Conservation (phyloP, 129 eudicot species). For the Helichrysum umbraculigerum region DNA sequence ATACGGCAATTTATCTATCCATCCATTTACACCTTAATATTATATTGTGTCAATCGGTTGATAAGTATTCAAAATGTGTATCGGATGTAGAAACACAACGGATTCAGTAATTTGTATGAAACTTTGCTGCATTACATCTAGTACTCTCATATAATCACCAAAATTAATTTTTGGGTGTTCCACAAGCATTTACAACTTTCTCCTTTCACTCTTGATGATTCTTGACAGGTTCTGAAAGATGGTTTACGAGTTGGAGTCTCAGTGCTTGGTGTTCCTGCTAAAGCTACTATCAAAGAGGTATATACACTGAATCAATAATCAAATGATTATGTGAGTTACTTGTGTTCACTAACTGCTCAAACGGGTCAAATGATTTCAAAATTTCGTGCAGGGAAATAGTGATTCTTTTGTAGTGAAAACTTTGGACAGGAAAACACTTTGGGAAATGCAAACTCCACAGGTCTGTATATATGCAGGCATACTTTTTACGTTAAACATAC, state of each 20-base stretch:
- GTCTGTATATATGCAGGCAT: conserved; percentile 31
- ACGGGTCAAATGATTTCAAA: background rate
- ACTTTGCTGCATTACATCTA: background rate
- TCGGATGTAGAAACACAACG: background rate
- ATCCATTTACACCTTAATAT: background rate
- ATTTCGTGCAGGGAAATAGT: conserved; percentile 63
- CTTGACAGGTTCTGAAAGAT: conserved; percentile 72
- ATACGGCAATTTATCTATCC: background rate
- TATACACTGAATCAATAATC: conserved; percentile 3
- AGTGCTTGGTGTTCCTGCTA: conserved; percentile 98
- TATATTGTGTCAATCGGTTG: background rate
- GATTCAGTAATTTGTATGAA: background rate
- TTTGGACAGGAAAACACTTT: conserved; percentile 87
- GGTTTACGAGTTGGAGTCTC: conserved; percentile 84
- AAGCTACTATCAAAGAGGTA: conserved; percentile 99
- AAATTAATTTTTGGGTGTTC: background rate
- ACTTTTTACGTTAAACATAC: conserved; percentile 5
- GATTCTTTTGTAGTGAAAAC: conserved; percentile 89
- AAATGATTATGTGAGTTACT: background rate
- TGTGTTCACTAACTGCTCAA: background rate
- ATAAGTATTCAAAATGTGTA: background rate
- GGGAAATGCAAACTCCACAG: conserved; percentile 99
- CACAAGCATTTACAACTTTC: background rate
- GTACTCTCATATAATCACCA: background rate
- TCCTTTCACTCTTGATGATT: conserved; percentile 9